Evolutionary conservation across 306 rosid genomes (phyloP), one percentile per base, ranked within the genome.

Genomic region (Castanea mollissima): DNA sequence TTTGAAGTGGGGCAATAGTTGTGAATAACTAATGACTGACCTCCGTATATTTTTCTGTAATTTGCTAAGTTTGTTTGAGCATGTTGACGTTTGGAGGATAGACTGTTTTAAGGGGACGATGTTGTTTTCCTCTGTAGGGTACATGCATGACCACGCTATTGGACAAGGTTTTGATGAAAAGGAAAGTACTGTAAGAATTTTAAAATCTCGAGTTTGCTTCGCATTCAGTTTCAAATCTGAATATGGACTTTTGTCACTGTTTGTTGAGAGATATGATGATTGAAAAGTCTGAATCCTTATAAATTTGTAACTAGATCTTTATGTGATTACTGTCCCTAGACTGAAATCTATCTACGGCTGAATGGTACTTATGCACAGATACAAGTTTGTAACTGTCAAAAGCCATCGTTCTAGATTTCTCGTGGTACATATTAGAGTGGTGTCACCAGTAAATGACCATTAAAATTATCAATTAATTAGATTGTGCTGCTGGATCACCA

Each of bases 11-110:
- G 80, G 75, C 58, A 34, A 25, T 27, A 57, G 76, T 75, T 74
- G 75, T 74, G 81, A 65, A 84, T 80, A 58, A 73, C 81, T 56
- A 44, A 65, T 35, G 31, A 44, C 56, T 78, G 18, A 29, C 59
- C 55, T 57, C 44, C 31, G 49, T 58, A 70, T 14, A 23, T 46
- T 8, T 55, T 13, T 79, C 46, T 16, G 62, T 68, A 4, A 64
- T 64, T 76, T n/a, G 21, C 4, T 72, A 49, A 12, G 3, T 44
- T 29, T 71, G 12, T 76, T 34, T 41, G 55, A 29, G 16, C 15
- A 15, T 23, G 16, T 56, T 56, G n/a, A 76, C 55, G 69, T 29
- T 84, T 49, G 3, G 56, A 65, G 41, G 52, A 63, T 46, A 14
- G 29, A 18, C 38, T 32, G 60, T 74, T 57, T 21, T 32, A 69